Evolutionary conservation across 306 rosid species (phyloP), one percentile per base, ranked within the genome.

Genomic region (Malus sylvestris): DNA sequence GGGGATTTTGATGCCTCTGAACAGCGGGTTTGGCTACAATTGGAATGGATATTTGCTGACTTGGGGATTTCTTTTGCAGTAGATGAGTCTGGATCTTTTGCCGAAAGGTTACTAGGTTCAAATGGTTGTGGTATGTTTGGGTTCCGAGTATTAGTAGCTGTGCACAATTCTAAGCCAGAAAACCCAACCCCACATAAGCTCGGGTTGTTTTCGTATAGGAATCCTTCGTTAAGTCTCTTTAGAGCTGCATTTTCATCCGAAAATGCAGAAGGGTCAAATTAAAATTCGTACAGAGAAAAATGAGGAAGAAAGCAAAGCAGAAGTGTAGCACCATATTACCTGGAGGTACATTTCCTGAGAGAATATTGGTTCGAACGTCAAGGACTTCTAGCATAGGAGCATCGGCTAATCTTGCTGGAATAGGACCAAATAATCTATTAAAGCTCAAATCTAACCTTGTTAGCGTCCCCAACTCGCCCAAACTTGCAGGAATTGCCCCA

Each of bases 401-500:
- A 74, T 87, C 72, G 8, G 89, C 91, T 75, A 93, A 68, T 71
- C 59, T 90, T 67, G 83, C 88, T 5, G 98, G 97, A 80, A 93
- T 80, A 14, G 98, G 90, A 60, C 98, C 93, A 51, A 91, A 90
- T 59, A 93, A 81, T 42, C 10, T 67, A 75, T 93, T 93, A 80
- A 83, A 91, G 88, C 98, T 88, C 85, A 93, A 83, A 80, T 89
- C 97, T 87, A 93, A 61, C 83, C 97, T 86, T 16, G 78, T 76
- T 71, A 93, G 61, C 19, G 78, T 52, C 67, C 74, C 74, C 78
- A 91, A 35, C 63, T 85, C 83, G 44, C 98, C 96, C 81, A 93
- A 85, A 82, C 90, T 93, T 9, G 98, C 98, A 42, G 98, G 98
- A 79, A 93, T 93, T 20, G 98, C 93, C 18, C 93, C 85, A 3